phyloP scores from a whole-genome alignment of 495 filamentous ascomycete genomes.

The Choiromyces venosus region DNA sequence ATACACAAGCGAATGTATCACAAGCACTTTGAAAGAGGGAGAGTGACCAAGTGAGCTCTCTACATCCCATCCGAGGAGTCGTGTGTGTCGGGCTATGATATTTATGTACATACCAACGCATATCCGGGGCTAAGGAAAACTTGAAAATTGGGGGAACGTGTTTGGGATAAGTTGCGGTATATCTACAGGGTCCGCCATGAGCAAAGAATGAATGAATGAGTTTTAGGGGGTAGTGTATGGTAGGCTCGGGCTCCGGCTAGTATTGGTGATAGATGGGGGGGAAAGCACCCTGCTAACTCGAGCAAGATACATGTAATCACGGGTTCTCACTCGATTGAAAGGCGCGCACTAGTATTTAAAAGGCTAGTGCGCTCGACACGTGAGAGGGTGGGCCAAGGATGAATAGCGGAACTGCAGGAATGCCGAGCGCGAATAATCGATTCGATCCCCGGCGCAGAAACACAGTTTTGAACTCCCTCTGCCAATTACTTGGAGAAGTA shows the following conservation, averaged over 20 bases:
- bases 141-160: too few relatives aligned
- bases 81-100: too few relatives aligned
- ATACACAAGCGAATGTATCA: too few relatives aligned
- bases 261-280: rapidly evolving
- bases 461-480: background rate
- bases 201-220: too few relatives aligned
- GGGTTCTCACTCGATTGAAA: background rate
- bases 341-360: background rate
- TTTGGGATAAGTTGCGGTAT: too few relatives aligned
- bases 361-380: background rate
- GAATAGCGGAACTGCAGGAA: background rate
- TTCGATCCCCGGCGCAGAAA: background rate
- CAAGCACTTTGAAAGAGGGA: too few relatives aligned
- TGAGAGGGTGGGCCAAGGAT: background rate
- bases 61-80: too few relatives aligned
- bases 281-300: background rate
- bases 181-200: too few relatives aligned
- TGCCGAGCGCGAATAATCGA: background rate
- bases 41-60: too few relatives aligned
- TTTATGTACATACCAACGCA: too few relatives aligned
- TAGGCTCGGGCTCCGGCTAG: background rate
- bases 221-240: too few relatives aligned
- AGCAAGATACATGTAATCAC: background rate
- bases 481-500: background rate
- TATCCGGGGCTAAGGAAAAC: too few relatives aligned